phyloP scores from a whole-genome alignment of 2,329 filamentous ascomycete species.

The Harringtonia lauricola region DNA sequence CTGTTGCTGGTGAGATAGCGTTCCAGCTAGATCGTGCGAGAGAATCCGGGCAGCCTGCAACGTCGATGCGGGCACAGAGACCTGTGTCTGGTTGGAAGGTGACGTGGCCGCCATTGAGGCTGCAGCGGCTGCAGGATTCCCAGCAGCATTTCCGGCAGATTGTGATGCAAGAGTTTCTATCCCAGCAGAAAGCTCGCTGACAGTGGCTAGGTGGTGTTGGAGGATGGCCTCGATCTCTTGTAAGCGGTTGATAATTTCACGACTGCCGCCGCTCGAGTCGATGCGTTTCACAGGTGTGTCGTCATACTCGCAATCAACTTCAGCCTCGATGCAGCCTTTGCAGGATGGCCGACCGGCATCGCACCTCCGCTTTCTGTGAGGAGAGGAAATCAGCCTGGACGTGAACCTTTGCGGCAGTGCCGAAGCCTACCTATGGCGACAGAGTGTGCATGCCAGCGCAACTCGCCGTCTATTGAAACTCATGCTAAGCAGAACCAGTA shows the following conservation, averaged over 20 bases:
- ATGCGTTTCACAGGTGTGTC: conserved; percentile 15
- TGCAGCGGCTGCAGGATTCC: no score
- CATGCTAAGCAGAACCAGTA: no score
- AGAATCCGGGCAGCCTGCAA: no score
- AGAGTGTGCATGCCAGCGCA: conserved; percentile 19
- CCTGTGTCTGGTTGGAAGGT: no score
- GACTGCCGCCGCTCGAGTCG: conserved; percentile 17
- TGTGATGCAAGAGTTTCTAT: no score
- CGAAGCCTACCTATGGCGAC: conserved; percentile 15
- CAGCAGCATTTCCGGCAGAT: no score
- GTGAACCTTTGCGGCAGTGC: not conserved
- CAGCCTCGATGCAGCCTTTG: conserved; percentile 15
- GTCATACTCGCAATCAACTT: conserved; percentile 18
- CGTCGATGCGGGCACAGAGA: no score
- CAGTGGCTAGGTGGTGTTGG: conserved; percentile 11
- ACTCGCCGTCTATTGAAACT: conserved; percentile 18
- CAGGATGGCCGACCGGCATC: conserved; percentile 17
- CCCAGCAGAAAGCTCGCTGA: conserved; percentile 11
- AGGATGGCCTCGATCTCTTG: conserved; percentile 17
- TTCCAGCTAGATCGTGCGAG: no score
- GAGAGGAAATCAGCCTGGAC: not conserved
- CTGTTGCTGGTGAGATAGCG: no score
- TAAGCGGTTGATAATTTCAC: conserved; percentile 17
- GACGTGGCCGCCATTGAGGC: no score
- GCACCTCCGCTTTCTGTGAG: conserved; percentile 17